A percentile compares a stretch with the other conserved stretches of the same genome.
phyloP scores from a whole-genome alignment of 1,284 basidiomycete species.

The Afroboletus lepidellus region DNA sequence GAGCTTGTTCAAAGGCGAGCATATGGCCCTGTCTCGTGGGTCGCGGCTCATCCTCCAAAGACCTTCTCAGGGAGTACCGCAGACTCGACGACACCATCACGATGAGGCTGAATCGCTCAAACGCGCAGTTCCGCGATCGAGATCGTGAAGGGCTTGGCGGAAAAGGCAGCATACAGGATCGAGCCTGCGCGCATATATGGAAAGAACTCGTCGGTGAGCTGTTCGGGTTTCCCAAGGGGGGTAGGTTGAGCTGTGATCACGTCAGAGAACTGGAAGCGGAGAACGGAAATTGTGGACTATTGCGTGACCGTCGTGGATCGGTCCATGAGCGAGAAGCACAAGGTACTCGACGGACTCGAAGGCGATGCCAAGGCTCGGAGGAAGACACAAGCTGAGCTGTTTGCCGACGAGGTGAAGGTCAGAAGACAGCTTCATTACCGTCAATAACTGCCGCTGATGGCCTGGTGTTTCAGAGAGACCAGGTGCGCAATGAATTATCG shows the following conservation, averaged over 20 bases:
- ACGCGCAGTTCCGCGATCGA: slow-evolving; percentile 75
- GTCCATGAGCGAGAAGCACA: slow-evolving; percentile 59
- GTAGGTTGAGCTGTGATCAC: slow-evolving; percentile 16
- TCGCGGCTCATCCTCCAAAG: slow-evolving; percentile 41
- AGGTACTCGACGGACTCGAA: slow-evolving; percentile 41
- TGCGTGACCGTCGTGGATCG: slow-evolving; percentile 73
- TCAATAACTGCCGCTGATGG: slow-evolving; percentile 33
- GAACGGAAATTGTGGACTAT: slow-evolving; percentile 77
- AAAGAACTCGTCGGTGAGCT: slow-evolving; percentile 71
- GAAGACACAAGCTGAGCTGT: slow-evolving; percentile 55
- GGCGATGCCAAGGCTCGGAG: slow-evolving; percentile 47
- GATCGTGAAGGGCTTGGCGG: slow-evolving; percentile 46
- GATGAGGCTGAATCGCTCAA: slow-evolving; percentile 82
- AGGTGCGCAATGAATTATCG: slow-evolving; percentile 75
- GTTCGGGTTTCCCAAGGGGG: slow-evolving; percentile 9
- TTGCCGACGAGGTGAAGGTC: slow-evolving; percentile 76
- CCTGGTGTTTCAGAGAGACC: slow-evolving; percentile 56
- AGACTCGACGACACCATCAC: slow-evolving; percentile 81
- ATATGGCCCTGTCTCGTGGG: slow-evolving; percentile 6
- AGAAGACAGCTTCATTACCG: slow-evolving; percentile 29
- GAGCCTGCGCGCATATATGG: slow-evolving; percentile 81
- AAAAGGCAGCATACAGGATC: slow-evolving; percentile 57
- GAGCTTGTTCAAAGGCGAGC: slow-evolving; percentile 74
- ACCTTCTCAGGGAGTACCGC: slow-evolving; percentile 83
- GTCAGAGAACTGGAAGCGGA: slow-evolving; percentile 80